Base-by-base conservation (phyloP, 2,329 filamentous ascomycete genomes). In the Monosporascus sp. region DNA sequence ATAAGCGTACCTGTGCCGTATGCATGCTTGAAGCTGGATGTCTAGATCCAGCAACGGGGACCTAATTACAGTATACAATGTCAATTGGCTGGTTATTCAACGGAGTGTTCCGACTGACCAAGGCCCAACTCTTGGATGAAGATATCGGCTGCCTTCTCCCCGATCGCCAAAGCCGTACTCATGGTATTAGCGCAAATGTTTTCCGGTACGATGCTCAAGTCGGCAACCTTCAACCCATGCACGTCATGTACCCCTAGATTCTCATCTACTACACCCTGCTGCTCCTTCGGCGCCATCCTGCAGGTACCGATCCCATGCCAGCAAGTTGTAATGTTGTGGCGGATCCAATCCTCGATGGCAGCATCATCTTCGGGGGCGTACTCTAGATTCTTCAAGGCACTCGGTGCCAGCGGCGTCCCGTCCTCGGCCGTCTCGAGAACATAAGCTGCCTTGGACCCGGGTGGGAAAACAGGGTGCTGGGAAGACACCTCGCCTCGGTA, bases 401-500 rank as follows among this genome's bases (percentile, higher is more conserved):
- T 41, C 17, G 38, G 7, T 20, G 17, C 17, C 19, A 41, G 38
- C 38, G 38, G 38, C 17, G 7, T 41, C 17, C 19, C 38, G 19
- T 41, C 38, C 38, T 41, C 7, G 9, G 1, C 17, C 17, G 17
- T 20, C 38, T 41, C 38, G 38, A 20, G 19, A 34, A 14, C 31
- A 19, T 41, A 41, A 6, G 38, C 7, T 5, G 73, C 76, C 9
- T 68, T 64, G 1, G 72, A 75, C 0, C 60, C 68, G 1, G 64
- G 53, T 0, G 70, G 59, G 57, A 79, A 80, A 22, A 64, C 59
- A 1, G 77, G 77, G 55, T 77, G 73, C 0, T 72, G 67, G 7
- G 66, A 59, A 3, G 69, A 66, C 3, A 77, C 47, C 57, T 78
- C 71, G 62, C 79, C 71, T 55, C 71, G 57, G 67, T 76, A 83